phyloP scores from a whole-genome alignment of 2,329 filamentous ascomycete genomes.

The Fusarium xyrophilum region DNA sequence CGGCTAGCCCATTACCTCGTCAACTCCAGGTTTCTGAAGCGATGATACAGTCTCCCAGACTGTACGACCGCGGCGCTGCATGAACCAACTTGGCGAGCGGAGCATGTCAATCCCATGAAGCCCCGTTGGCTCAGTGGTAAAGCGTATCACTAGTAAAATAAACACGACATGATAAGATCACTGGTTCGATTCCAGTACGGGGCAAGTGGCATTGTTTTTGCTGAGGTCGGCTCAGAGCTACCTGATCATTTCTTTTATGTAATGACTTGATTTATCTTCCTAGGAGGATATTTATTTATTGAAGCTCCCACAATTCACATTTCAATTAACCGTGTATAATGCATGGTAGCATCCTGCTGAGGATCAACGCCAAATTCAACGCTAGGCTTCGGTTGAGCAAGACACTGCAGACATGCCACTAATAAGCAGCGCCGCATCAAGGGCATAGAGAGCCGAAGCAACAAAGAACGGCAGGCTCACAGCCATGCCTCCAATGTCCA shows the following conservation, averaged over 20 bases:
- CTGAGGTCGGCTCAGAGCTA: fast-evolving
- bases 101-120: neutral
- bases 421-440: neutral
- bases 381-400: neutral
- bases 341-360: too few relatives aligned
- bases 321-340: too few relatives aligned
- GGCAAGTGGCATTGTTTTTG: neutral
- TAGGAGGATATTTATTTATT: too few relatives aligned
- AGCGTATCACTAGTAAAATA: neutral
- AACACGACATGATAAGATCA: neutral
- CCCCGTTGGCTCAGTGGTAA: neutral
- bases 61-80: fast-evolving
- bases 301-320: fast-evolving
- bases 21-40: neutral
- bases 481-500: neutral
- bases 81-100: fast-evolving
- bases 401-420: neutral
- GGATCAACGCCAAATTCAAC: neutral
- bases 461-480: neutral
- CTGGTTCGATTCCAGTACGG: neutral
- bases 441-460: neutral
- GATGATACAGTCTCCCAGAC: neutral
- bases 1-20: neutral
- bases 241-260: neutral
- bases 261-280: fast-evolving